phyloP scores from a whole-genome alignment of 352 stramenopile species.

The Thalassiosira sp. region DNA sequence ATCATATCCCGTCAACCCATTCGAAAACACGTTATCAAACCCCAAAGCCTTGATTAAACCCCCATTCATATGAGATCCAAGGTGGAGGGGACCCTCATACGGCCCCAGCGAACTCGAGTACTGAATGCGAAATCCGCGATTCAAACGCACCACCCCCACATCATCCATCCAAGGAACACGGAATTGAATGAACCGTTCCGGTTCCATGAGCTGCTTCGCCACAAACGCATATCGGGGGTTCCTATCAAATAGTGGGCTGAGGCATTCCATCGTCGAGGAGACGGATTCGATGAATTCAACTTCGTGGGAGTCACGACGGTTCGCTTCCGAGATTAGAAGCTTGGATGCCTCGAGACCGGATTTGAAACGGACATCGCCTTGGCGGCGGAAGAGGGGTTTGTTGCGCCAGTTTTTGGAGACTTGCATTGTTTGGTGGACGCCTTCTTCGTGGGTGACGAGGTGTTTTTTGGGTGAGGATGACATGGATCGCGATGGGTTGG shows the following conservation, averaged over 20 bases:
- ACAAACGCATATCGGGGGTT: constrained; percentile 82
- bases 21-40: constrained; percentile 96
- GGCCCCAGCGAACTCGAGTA: constrained; percentile 90
- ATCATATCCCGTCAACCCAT: constrained; percentile 88
- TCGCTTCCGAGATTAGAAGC: constrained; percentile 87
- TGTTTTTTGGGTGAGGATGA: constrained; percentile 47
- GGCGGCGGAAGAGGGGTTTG: constrained; percentile 94
- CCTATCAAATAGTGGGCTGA: constrained; percentile 81
- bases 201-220: constrained; percentile 90
- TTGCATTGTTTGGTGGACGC: constrained; percentile 80
- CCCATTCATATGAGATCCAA: constrained; percentile 89
- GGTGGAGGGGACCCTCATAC: constrained; percentile 95
- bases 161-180: constrained; percentile 97
- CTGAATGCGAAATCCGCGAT: constrained; percentile 96
- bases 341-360: constrained; percentile 94
- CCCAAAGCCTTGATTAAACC: constrained; percentile 83
- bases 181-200: constrained; percentile 93
- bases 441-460: constrained; percentile 57
- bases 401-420: constrained; percentile 90
- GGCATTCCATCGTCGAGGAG: constrained; percentile 66
- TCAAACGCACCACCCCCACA: constrained; percentile 91
- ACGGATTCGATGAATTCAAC: constrained; percentile 81
- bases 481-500: not conserved
- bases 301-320: constrained; percentile 79
- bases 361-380: constrained; percentile 94